These are phyloP conservation scores for Nakaseomyces kungkrabaensis DNA, from an alignment of 1,139 yeast species.

Conservation along the genomic window DNA sequence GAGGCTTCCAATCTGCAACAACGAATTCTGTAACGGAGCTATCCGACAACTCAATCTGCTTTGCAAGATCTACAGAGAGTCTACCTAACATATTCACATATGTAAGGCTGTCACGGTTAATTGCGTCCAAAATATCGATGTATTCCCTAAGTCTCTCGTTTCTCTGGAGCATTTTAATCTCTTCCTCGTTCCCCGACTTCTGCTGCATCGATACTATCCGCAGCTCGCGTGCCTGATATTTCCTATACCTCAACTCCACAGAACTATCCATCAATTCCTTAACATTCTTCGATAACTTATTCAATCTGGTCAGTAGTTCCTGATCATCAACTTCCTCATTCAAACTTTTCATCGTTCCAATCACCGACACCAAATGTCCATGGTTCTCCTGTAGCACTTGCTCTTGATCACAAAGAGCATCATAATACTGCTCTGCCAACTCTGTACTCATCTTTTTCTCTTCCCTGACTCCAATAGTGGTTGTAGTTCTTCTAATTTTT, in stretches of 20 bases:
- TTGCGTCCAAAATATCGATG: constrained; percentile 12
- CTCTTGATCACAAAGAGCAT: constrained; percentile 23
- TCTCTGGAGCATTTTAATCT: constrained; percentile 2
- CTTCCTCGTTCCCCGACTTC: constrained; percentile 5
- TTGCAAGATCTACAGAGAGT: constrained; percentile 21
- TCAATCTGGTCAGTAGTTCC: constrained; percentile 9
- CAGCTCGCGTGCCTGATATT: background rate
- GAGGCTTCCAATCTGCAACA: constrained; percentile 19
- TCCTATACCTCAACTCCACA: constrained; percentile 11
- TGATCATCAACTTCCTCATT: constrained; percentile 12
- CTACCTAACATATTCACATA: constrained; percentile 22
- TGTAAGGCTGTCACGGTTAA: constrained; percentile 16
- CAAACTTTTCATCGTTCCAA: constrained; percentile 12
- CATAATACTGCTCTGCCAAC: constrained; percentile 14
- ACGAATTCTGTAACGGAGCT: constrained; percentile 13
- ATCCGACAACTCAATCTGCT: constrained; percentile 20
- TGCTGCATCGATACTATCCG: constrained; percentile 4
- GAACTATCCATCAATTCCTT: constrained; percentile 10
- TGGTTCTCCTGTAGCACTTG: constrained; percentile 17
- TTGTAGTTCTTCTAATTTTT: background rate
- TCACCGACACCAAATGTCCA: constrained; percentile 10
- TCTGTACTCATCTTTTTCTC: background rate
- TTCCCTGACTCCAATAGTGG: background rate
- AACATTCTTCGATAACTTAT: constrained; percentile 8
- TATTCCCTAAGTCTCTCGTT: constrained; percentile 8